Evolutionary conservation across 2,329 filamentous ascomycete genomes (phyloP), one percentile per base, ranked within the genome.

Genomic region (Fusarium nelsonii): DNA sequence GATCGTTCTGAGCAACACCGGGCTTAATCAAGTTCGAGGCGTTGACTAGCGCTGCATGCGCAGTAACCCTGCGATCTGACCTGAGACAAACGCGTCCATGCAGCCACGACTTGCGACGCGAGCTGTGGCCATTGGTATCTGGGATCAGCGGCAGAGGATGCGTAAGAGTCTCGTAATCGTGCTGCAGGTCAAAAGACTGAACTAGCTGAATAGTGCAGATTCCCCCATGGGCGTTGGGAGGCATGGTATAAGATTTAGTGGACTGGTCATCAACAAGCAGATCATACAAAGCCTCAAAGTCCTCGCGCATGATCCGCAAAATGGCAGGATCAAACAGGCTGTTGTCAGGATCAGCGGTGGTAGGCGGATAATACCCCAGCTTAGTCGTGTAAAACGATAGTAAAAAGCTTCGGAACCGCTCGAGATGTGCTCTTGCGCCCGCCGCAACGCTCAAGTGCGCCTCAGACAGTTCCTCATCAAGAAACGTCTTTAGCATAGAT

Each of bases 321-420:
- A 91, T 77, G 20, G 82, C 79, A 37, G 88, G 87, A 16, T 88
- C 84, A 67, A 90, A 91, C 2, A 84, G 77, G 8, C 65, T 51
- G 37, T 52, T 50, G 4, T 40, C 78, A 73, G 55, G 65, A 39
- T 83, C 79, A 26, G 80, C 75, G 2, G 80, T 76, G 3, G 81
- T 80, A 0, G 92, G 91, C 1, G 92, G 92, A 78, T 91, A 95
- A 69, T 90, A 90, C 7, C 91, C 91, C 33, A 93, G 84, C 55
- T 89, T 89, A 1, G 85, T 83, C 2, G 87, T 82, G 74, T 93
- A 94, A 72, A 89, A 91, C 1, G 83, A 82, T 28, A 90, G 83
- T 2, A 96, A 77, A 67, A 92, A 92, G 10, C 86, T 84, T 46
- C 92, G 85, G 76, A 95, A 95, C 3, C 87, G 86, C 65, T 93